Conservation (phyloP, 164 flowering plant genomes). For the Nymphaea colorata region DNA sequence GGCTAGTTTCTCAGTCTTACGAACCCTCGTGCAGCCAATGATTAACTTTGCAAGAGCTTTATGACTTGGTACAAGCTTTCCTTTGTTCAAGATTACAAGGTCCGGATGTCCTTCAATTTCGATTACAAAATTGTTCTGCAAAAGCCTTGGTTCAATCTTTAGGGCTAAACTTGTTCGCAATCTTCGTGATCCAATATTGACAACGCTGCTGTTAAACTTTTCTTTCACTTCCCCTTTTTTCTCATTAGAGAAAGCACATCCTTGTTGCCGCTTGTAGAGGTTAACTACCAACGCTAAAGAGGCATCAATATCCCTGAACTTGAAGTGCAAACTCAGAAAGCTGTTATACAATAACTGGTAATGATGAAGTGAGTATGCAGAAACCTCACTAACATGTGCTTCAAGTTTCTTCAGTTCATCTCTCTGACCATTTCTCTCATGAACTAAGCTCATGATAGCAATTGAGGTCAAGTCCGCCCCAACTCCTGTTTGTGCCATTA, state of each 20-base stretch:
- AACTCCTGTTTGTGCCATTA: slow-evolving; percentile 48
- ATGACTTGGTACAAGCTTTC: slow-evolving; percentile 39
- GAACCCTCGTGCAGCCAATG: slow-evolving; percentile 24
- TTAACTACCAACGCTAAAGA: slow-evolving; percentile 46
- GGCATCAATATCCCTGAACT: slow-evolving; percentile 58
- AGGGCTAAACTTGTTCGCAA: slow-evolving; percentile 39
- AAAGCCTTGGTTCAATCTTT: slow-evolving; percentile 33
- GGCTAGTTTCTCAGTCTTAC: slow-evolving; percentile 36
- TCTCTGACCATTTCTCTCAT: slow-evolving; percentile 64
- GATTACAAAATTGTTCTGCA: slow-evolving; percentile 36
- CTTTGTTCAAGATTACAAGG: slow-evolving; percentile 28
- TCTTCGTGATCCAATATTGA: slow-evolving; percentile 56
- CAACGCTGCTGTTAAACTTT: slow-evolving; percentile 13
- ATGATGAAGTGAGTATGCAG: slow-evolving; percentile 23
- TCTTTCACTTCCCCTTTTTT: neutral
- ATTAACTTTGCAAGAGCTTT: slow-evolving; percentile 58
- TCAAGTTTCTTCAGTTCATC: slow-evolving; percentile 64
- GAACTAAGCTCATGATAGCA: slow-evolving; percentile 36
- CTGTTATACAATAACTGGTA: slow-evolving; percentile 57
- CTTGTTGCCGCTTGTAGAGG: slow-evolving; percentile 16
- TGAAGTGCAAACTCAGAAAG: slow-evolving; percentile 65
- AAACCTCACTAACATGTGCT: slow-evolving; percentile 27
- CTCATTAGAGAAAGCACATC: slow-evolving; percentile 7
- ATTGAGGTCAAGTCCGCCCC: slow-evolving; percentile 59
- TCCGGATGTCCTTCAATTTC: slow-evolving; percentile 18